Evolutionary conservation across 805 yeast genomes (phyloP).

Genomic region (Pichia paraexigua): DNA sequence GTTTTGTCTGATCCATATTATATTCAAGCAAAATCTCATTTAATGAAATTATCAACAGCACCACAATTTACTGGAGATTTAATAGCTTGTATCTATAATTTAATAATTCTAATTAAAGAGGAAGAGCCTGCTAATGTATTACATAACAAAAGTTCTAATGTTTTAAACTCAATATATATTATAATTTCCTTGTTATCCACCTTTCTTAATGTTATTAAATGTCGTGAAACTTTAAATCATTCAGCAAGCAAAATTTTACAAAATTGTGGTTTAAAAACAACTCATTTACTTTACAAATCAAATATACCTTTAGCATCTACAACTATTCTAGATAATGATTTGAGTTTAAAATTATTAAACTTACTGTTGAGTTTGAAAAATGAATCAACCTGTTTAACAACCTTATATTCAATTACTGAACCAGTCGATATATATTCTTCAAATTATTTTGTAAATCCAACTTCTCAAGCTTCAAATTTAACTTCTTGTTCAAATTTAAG

Average conservation of each 20-base stretch:
- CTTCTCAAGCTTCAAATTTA: neutral
- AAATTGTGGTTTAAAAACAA: constrained; percentile 1
- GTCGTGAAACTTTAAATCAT: neutral
- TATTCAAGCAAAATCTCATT: constrained; percentile 27
- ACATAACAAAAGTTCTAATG: constrained; percentile 17
- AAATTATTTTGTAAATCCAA: neutral
- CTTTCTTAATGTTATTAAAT: constrained; percentile 2
- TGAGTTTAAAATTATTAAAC: neutral
- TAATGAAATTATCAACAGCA: constrained; percentile 24
- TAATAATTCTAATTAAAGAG: constrained; percentile 4
- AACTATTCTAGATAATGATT: neutral
- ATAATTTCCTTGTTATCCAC: constrained; percentile 16
- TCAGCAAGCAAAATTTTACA: neutral
- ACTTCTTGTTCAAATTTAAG: neutral
- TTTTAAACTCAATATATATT: constrained; percentile 7
- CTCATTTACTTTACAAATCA: neutral
- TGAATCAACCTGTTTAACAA: constrained; percentile 3
- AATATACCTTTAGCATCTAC: neutral
- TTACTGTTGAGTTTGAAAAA: constrained; percentile 4
- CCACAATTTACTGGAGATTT: constrained; percentile 26
- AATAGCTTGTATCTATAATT: constrained; percentile 11
- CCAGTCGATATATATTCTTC: neutral
- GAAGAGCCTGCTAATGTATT: neutral
- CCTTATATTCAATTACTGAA: constrained; percentile 3
- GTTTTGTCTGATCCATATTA: constrained; percentile 31